Base-by-base conservation (phyloP, 768 basidiomycete genomes). In the Tubosaeta sp. region DNA sequence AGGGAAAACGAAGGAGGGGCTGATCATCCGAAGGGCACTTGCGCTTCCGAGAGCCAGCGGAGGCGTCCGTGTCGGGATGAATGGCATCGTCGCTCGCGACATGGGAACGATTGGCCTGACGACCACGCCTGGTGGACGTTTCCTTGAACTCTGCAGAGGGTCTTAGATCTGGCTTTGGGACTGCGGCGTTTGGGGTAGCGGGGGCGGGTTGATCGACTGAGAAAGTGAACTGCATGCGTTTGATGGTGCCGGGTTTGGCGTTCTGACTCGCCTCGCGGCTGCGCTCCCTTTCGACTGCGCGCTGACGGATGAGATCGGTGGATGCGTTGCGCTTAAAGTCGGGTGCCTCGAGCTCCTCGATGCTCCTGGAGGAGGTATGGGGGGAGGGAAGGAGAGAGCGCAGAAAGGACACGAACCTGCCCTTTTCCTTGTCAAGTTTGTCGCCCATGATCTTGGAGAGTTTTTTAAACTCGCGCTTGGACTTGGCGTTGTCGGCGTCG, bases 401-500 rank as follows among this genome's bases (percentile, higher is more conserved):
- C 46, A 51, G 27, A 33, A 51, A 46, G 6, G 31, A 29, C 35
- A 80, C 88, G 57, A 46, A 91, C 91, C 88, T 73, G 65, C 91
- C 91, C 73, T 91, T 92, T 74, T 93, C 91, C 74, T 89, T 91
- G 78, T 93, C 91, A 62, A 93, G 77, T 70, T 89, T 91, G 75
- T 93, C 91, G 57, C 91, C 82, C 91, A 93, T 93, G 67, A 72
- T 81, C 71, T 87, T 90, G 61, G 86, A 88, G 50, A 93, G 82
- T 63, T 89, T 91, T 75, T 85, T 88, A 78, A 93, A 92, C 72
- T 92, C 89, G 45, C 91, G 86, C 67, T 91, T 91, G 14, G 86
- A 70, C 71, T 84, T 88, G 39, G 91, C 89, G 57, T 91, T 91
- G 78, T 93, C 91, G 55, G 84, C 79, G 72, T 93, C 90, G 72